A percentile compares a stretch with the other conserved stretches of the same genome.
Conservation (phyloP, 495 filamentous ascomycete species). For the Annulohypoxylon nitens region DNA sequence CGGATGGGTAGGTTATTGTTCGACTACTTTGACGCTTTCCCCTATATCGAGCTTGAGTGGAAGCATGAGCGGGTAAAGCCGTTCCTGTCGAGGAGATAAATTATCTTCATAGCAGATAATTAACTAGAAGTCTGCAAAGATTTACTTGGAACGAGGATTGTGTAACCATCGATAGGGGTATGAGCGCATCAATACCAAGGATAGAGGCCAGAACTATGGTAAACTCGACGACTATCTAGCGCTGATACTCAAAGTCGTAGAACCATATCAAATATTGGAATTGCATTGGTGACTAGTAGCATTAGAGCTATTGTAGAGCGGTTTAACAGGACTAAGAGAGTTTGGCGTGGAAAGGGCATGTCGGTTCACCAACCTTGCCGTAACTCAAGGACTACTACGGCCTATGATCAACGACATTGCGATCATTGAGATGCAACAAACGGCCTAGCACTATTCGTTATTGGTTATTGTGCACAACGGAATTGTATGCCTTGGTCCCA, state of each 20-base stretch:
- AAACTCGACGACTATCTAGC: background rate
- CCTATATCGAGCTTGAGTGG: background rate
- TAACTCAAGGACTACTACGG: background rate
- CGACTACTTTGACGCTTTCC: background rate
- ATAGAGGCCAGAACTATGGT: no score
- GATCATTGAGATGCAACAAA: background rate
- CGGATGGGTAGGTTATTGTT: background rate
- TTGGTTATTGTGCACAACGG: background rate
- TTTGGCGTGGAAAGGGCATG: background rate
- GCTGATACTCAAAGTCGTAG: no score
- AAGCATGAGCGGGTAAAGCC: background rate
- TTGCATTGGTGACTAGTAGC: no score
- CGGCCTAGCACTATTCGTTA: background rate
- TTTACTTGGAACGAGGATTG: background rate
- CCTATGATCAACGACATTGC: background rate
- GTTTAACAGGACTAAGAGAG: background rate
- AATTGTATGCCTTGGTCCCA: background rate
- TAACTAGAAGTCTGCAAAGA: background rate
- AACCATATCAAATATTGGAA: no score
- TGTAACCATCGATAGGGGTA: background rate
- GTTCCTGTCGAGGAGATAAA: background rate
- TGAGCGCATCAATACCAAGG: background rate
- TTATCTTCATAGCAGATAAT: background rate
- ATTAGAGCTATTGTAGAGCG: background rate
- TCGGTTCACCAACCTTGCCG: background rate